phyloP scores from a whole-genome alignment of 768 basidiomycete species.

The Leucocoprinus leucothites region DNA sequence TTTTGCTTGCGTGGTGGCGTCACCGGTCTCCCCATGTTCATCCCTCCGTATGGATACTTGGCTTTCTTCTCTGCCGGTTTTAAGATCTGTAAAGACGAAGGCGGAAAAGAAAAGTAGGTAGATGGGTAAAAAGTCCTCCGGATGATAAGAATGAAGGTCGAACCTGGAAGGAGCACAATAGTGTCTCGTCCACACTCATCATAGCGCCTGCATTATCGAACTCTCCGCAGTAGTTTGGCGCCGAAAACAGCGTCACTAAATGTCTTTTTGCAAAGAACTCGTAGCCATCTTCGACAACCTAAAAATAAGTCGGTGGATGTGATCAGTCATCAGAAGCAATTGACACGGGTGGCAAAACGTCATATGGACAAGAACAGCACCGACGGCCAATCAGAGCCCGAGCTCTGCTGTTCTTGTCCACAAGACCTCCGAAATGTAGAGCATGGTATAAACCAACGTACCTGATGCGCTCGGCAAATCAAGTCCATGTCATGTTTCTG shows the following conservation, averaged over 20 bases:
- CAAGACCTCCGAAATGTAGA: not conserved
- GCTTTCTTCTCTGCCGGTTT: slow-evolving; percentile 99
- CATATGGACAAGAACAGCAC: not conserved
- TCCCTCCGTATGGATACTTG: slow-evolving; percentile 86
- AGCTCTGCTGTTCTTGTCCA: not conserved
- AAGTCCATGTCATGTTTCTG: slow-evolving; percentile 99
- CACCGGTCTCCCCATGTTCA: slow-evolving; percentile 84
- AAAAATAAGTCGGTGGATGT: slow-evolving; percentile 1
- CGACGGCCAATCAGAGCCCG: not conserved
- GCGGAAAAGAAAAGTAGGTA: not conserved
- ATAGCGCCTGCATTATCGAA: slow-evolving; percentile 99
- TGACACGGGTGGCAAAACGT: not conserved
- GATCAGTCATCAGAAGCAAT: not conserved
- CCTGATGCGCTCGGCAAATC: slow-evolving; percentile 98
- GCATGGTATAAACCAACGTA: slow-evolving; percentile 31
- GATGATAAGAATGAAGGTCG: slow-evolving; percentile 13
- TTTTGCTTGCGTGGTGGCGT: slow-evolving; percentile 97
- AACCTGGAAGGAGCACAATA: slow-evolving; percentile 98
- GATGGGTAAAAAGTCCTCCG: not conserved
- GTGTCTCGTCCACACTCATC: slow-evolving; percentile 99
- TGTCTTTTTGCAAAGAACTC: slow-evolving; percentile 99
- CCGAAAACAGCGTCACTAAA: slow-evolving; percentile 94
- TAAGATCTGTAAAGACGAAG: slow-evolving; percentile 64
- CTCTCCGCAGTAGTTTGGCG: slow-evolving; percentile 93
- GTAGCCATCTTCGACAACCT: slow-evolving; percentile 99